Evolutionary conservation across 371 early-diverging fungal genomes (phyloP), one percentile per base, ranked within the genome.

Genomic region (Mucor indicus): DNA sequence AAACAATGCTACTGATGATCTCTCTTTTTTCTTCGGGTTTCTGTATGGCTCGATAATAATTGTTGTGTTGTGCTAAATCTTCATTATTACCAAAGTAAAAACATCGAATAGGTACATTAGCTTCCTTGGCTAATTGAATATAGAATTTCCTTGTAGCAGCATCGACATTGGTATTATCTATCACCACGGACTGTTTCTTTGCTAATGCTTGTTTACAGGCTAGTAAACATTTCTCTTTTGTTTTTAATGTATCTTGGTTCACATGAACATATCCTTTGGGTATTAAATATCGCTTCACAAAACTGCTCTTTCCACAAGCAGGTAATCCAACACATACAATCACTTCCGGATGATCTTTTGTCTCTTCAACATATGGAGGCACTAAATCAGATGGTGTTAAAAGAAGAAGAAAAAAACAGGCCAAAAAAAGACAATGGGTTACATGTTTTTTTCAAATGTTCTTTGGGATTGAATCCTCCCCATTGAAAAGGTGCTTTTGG

Each of bases 101-200:
- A 30, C 87, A 85, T 11, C 87, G 74, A 1, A 80, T 77, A 8
- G 85, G 84, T 2, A 78, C 70, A n/a, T 54, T 57, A 29, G 67
- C 55, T 17, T 69, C 53, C 32, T 74, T 65, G 3, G 93, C 95
- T 3, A 87, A 35, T 0, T 64, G 53, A 23, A 92, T 63, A 59
- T 88, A 96, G 2, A 64, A 38, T 10, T 60, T 67, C 4, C 96
- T 83, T 0, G 85, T 69, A 0, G 69, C 54, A 5, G 39, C 52
- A 21, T 82, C 85, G 0, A 91, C 83, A 56, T 93, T 95, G 12
- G 95, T 96, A 64, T 96, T 96, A 65, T 80, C 83, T 48, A 87
- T 78, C 0, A 89, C 87, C 4, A 83, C 86, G 0, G 79, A 33
- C 11, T 5, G 64, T 33, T 78, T 67, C 10, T 61, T 48, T n/a